phyloP scores from a whole-genome alignment of 805 yeast species.

The Kodamaea fukazawae region DNA sequence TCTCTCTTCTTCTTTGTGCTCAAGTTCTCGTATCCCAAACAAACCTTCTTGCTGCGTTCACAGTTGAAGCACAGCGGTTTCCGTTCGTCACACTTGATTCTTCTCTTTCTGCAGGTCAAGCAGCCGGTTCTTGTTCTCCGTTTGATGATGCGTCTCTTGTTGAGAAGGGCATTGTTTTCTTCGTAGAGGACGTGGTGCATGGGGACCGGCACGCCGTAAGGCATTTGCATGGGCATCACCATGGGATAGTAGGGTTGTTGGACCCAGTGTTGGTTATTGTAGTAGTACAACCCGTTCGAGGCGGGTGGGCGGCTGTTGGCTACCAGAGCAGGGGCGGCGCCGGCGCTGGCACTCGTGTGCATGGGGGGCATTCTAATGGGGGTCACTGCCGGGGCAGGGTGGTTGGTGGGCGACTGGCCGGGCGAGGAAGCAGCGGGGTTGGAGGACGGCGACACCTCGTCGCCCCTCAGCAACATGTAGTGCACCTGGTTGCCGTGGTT shows the following conservation, averaged over 20 bases:
- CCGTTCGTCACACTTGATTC: conserved; percentile 74
- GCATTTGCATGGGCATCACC: conserved; percentile 9
- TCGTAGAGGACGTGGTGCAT: conserved; percentile 13
- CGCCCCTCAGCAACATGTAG: too few relatives aligned
- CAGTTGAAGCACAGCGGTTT: conserved; percentile 70
- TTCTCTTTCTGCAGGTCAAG: conserved; percentile 63
- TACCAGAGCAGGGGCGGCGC: neutral
- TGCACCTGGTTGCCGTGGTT: too few relatives aligned
- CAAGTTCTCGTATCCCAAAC: conserved; percentile 58
- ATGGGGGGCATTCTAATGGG: neutral
- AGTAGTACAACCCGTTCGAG: neutral
- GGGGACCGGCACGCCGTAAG: conserved; percentile 8
- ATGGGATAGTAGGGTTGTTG: conserved; percentile 7
- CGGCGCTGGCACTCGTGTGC: conserved; percentile 2
- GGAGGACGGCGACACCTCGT: too few relatives aligned
- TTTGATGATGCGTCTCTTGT: conserved; percentile 47
- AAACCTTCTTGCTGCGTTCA: conserved; percentile 59
- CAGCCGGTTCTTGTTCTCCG: conserved; percentile 75
- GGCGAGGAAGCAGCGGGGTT: neutral
- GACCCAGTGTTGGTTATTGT: conserved; percentile 1
- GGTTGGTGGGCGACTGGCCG: neutral
- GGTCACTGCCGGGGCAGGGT: neutral
- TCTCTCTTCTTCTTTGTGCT: conserved; percentile 8
- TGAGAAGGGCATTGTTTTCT: conserved; percentile 30
- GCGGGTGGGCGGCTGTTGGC: neutral